Evolutionary conservation across 2,329 filamentous ascomycete genomes (phyloP).

Genomic region (Cercospora sp.): DNA sequence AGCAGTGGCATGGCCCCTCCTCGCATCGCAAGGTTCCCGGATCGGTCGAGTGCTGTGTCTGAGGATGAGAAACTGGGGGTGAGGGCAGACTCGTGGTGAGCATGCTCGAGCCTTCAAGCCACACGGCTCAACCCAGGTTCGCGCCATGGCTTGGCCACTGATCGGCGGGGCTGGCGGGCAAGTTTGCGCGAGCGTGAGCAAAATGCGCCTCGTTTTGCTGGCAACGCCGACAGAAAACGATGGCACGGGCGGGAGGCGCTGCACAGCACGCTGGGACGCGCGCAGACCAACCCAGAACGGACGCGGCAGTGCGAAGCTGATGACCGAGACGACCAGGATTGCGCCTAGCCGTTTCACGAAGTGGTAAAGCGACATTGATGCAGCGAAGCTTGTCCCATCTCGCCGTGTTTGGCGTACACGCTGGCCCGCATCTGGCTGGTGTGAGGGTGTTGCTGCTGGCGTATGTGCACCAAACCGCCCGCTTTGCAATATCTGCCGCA

Average conservation of each 20-base stretch:
- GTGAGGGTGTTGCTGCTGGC: not conserved
- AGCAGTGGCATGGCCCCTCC: not conserved
- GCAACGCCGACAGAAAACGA: not conserved
- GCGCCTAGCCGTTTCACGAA: conserved; percentile 11
- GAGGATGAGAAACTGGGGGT: not conserved
- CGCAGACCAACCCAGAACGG: not conserved
- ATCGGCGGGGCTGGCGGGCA: not conserved
- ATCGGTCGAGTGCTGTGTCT: not conserved
- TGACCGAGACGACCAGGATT: conserved; percentile 1
- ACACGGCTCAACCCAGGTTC: not conserved
- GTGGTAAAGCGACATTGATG: conserved; percentile 26
- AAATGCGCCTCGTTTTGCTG: not conserved
- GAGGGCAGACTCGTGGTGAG: not conserved
- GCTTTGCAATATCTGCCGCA: not conserved
- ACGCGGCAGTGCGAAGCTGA: not conserved
- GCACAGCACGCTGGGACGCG: not conserved
- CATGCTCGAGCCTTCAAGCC: conserved; percentile 1
- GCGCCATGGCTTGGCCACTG: not conserved
- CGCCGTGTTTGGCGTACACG: conserved; percentile 17
- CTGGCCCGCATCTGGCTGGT: conserved; percentile 14
- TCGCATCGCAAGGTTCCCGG: not conserved
- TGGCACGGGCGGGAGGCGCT: not conserved
- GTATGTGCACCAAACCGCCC: not conserved
- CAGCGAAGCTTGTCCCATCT: conserved; percentile 26
- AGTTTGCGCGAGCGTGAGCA: conserved; percentile 8